Conservation (phyloP, 2,329 filamentous ascomycete species). For the Fusarium sp. region DNA sequence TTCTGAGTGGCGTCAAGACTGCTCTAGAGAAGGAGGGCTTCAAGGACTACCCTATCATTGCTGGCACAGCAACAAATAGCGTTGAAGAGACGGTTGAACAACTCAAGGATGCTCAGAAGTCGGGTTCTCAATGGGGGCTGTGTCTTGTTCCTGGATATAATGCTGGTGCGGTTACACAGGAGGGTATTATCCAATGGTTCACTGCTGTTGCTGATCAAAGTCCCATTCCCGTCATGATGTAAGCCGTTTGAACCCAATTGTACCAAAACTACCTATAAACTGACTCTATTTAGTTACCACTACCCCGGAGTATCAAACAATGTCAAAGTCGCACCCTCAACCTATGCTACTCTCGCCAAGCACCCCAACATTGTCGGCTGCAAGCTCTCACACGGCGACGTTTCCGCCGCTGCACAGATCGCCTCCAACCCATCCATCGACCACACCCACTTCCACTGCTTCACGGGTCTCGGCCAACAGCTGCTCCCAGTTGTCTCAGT, state of each 20-base stretch:
- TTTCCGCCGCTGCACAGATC: constrained; percentile 72
- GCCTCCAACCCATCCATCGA: constrained; percentile 69
- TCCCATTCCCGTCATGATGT: constrained; percentile 69
- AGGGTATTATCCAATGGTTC: constrained; percentile 68
- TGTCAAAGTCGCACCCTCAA: constrained; percentile 67
- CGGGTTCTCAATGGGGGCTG: constrained; percentile 70
- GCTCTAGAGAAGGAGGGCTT: constrained; percentile 67
- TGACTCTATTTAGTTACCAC: constrained; percentile 61
- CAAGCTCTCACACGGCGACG: constrained; percentile 75
- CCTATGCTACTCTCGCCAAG: constrained; percentile 65
- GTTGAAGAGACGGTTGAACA: constrained; percentile 70
- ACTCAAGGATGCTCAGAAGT: constrained; percentile 64
- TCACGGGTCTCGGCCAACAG: constrained; percentile 74
- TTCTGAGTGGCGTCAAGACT: constrained; percentile 66
- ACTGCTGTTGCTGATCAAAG: constrained; percentile 67
- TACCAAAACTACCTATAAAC: not conserved
- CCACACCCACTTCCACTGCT: constrained; percentile 67
- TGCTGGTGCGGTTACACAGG: constrained; percentile 63
- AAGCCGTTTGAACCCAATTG: constrained; percentile 38
- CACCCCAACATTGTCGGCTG: constrained; percentile 76
- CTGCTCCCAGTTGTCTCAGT: constrained; percentile 69
- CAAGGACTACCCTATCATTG: constrained; percentile 69
- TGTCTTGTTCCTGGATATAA: constrained; percentile 71
- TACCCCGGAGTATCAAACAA: constrained; percentile 76
- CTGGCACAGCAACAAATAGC: constrained; percentile 70